Percentiles rank a stretch among this genome's conserved stretches.
These are phyloP conservation scores for Letharia columbiana DNA, from an alignment of 495 filamentous ascomycete genomes.

Conservation along the genomic window DNA sequence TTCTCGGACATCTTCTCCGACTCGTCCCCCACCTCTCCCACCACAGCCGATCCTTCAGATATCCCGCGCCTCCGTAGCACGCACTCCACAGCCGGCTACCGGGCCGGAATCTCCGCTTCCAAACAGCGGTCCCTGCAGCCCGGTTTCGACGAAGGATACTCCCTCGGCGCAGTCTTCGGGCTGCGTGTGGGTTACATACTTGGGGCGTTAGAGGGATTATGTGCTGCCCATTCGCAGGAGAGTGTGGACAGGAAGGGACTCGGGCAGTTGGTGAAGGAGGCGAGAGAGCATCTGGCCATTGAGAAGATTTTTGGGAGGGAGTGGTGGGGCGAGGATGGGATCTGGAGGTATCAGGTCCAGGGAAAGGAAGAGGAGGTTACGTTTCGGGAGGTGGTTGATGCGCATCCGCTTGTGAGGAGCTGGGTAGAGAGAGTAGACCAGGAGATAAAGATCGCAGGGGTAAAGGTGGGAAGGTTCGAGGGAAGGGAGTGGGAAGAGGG, in stretches of 20 bases:
- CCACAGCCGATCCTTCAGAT: conserved; percentile 46
- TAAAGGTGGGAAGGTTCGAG: conserved; percentile 20
- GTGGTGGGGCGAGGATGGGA: conserved; percentile 52
- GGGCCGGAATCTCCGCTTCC: conserved; percentile 67
- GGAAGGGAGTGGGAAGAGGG: conserved; percentile 23
- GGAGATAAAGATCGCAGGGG: conserved; percentile 39
- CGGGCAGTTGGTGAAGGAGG: conserved; percentile 39
- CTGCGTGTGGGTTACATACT: conserved; percentile 59
- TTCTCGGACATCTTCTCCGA: conserved; percentile 25
- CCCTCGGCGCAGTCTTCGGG: conserved; percentile 70
- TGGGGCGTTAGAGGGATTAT: conserved; percentile 61
- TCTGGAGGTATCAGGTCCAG: conserved; percentile 51
- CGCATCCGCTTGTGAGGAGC: conserved; percentile 35
- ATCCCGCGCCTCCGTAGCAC: conserved; percentile 63
- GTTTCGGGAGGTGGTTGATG: conserved; percentile 25
- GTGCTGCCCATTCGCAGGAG: conserved; percentile 26
- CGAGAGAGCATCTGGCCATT: conserved; percentile 52
- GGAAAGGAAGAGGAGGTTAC: conserved; percentile 28
- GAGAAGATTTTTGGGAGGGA: conserved; percentile 53
- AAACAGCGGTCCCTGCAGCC: conserved; percentile 64
- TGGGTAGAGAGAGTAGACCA: conserved; percentile 45
- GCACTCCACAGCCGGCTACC: conserved; percentile 82
- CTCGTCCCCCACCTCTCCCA: conserved; percentile 20
- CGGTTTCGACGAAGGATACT: conserved; percentile 85
- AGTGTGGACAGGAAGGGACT: conserved; percentile 32